These are phyloP conservation scores for Athelia sp. DNA, from an alignment of 1,284 basidiomycete genomes.

Conservation along the genomic window DNA sequence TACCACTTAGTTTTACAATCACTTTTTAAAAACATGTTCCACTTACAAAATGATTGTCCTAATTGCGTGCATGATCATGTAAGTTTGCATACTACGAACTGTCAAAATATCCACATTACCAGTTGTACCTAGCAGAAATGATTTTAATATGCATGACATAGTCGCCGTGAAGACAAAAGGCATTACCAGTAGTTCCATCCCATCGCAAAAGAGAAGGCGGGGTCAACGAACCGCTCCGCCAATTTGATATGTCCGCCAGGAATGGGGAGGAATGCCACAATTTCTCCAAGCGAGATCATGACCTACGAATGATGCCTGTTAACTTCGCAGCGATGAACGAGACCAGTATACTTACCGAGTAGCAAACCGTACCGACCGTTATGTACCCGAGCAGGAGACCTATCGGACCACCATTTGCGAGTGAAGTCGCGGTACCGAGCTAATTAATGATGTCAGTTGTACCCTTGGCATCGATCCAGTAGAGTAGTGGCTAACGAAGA, in stretches of 20 bases:
- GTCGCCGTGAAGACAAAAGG: conserved; percentile 2
- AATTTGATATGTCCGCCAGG: conserved; percentile 62
- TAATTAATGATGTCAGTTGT: background rate
- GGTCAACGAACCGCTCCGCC: conserved; percentile 66
- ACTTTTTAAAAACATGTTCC: conserved; percentile 55
- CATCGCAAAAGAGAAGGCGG: conserved; percentile 61
- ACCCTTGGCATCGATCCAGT: background rate
- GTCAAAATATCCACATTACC: background rate
- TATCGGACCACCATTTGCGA: conserved; percentile 18
- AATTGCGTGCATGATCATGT: conserved; percentile 38
- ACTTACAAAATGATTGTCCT: conserved; percentile 72
- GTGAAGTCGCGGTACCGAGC: conserved; percentile 53
- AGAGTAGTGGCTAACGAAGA: background rate
- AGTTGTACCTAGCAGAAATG: background rate
- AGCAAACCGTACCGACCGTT: conserved; percentile 18
- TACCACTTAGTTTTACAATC: background rate
- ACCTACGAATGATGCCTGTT: conserved; percentile 13
- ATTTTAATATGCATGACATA: conserved; percentile 36
- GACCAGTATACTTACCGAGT: conserved; percentile 14
- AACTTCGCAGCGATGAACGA: no score
- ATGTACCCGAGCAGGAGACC: conserved; percentile 19
- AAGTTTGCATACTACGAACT: background rate
- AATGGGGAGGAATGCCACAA: conserved; percentile 29
- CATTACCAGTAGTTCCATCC: conserved; percentile 70
- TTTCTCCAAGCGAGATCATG: conserved; percentile 11